Evolutionary conservation across 257 asterid genomes (phyloP), one percentile per base, ranked within the genome.

Genomic region (Salvia rosmarinus): DNA sequence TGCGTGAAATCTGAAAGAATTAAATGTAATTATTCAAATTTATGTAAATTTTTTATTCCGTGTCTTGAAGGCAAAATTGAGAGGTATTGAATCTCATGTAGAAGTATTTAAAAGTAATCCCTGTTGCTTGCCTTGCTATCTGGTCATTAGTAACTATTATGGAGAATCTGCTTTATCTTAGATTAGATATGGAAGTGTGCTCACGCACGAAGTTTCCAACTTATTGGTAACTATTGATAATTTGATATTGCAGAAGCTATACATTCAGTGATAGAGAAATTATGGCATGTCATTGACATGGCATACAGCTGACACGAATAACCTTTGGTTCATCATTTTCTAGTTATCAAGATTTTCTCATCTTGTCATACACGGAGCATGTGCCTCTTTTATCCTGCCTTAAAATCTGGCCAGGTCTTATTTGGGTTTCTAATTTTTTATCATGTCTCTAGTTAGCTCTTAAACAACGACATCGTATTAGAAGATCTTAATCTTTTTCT

Each of bases 341-440:
- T 47, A 9, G 14, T 34, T 25, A 2, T 60, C 73, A 23, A 10
- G 54, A 30, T 17, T 16, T 44, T 58, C 13, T 44, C 40, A 35
- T 51, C 43, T 60, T 46, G n/a, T 46, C 12, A 3, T 58, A 44
- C 21, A 17, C 6, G 56, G 35, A 39, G 51, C 9, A 32, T 37
- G 17, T 21, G 34, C 64, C 20, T 51, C 57, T 7, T 50, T 23
- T 63, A 47, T 19, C 44, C 32, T 50, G 25, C 37, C 70, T 14
- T 8, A 42, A 64, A 9, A n/a, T 9, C 12, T 67, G 63, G 21
- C 55, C 42, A 5, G 21, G 67, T 35, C 67, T 35, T 47, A n/a
- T 69, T 39, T 70, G 57, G 59, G 64, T 21, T n/a, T 63, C 43
- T 42, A 39, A 20, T 49, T 49, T 5, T 71, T 21, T 49, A 7